These are phyloP conservation scores for Trichoderma sp. DNA, from an alignment of 2,329 filamentous ascomycete species.

Conservation along the genomic window DNA sequence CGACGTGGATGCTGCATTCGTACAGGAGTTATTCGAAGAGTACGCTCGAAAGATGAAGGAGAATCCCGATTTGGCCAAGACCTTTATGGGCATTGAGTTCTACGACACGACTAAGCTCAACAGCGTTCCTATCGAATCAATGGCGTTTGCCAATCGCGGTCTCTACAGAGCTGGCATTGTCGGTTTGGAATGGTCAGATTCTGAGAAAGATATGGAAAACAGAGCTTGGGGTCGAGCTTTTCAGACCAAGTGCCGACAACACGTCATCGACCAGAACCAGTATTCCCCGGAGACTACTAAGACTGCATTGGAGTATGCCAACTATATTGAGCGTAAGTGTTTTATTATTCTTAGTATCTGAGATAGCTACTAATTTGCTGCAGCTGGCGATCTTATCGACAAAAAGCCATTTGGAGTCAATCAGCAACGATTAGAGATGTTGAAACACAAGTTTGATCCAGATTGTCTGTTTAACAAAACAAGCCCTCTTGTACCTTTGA, in stretches of 20 bases:
- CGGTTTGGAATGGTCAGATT: background rate
- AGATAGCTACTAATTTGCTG: background rate
- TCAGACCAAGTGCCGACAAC: conserved; percentile 7
- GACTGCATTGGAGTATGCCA: conserved; percentile 5
- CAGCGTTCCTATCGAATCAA: conserved; percentile 38
- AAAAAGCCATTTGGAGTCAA: background rate
- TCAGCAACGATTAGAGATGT: background rate
- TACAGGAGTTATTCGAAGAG: conserved; percentile 24
- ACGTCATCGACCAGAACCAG: background rate
- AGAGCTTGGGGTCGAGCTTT: background rate
- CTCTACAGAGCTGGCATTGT: background rate
- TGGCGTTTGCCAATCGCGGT: conserved; percentile 24
- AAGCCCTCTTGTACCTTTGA: background rate
- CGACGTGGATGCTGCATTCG: conserved; percentile 34
- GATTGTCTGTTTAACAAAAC: background rate
- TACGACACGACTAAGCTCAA: conserved; percentile 35
- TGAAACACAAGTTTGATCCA: conserved; percentile 5
- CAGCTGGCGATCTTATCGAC: conserved; percentile 1
- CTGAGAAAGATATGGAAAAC: background rate
- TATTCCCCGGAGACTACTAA: background rate
- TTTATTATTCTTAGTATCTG: background rate
- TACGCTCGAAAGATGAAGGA: conserved; percentile 31
- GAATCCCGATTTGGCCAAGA: conserved; percentile 27
- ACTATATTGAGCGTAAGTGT: conserved; percentile 8
- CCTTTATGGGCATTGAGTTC: conserved; percentile 42